Conservation (phyloP, 2,329 filamentous ascomycete species). For the Intubia oerlemansii region DNA sequence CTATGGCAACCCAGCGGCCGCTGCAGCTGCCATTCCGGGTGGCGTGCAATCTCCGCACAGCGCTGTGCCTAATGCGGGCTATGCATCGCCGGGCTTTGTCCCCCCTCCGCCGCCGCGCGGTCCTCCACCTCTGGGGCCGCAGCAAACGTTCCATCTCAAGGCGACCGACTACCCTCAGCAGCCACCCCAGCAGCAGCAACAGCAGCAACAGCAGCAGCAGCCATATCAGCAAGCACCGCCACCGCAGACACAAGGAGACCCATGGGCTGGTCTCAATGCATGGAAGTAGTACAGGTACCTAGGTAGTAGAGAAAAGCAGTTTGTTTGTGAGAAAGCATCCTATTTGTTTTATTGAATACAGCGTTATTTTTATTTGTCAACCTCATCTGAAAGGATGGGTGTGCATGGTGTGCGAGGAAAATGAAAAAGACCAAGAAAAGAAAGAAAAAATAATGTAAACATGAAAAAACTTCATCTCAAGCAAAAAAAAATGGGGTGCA, state of each 20-base stretch:
- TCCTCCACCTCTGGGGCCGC: constrained; percentile 37
- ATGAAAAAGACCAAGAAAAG: too few species aligned
- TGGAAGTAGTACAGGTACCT: constrained; percentile 24
- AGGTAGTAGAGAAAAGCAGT: too few species aligned
- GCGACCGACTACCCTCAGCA: constrained; percentile 13
- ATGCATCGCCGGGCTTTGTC: constrained; percentile 35
- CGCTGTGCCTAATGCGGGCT: too few species aligned
- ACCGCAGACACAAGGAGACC: constrained; percentile 20
- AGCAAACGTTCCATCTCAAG: constrained; percentile 37
- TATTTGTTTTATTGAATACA: too few species aligned
- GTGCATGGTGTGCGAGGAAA: too few species aligned
- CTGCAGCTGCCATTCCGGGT: constrained; percentile 6
- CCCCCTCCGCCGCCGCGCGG: constrained; percentile 42
- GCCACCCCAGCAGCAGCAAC: constrained; percentile 18
- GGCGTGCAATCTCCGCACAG: too few species aligned
- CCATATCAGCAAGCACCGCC: constrained; percentile 16
- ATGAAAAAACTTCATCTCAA: too few species aligned
- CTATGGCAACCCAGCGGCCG: constrained; percentile 22
- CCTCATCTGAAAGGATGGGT: too few species aligned
- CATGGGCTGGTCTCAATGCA: constrained; percentile 29
- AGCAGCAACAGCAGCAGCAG: constrained; percentile 12
- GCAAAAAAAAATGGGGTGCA: too few species aligned
- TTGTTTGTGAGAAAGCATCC: too few species aligned
- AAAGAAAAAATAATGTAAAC: too few species aligned
- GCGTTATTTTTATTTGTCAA: too few species aligned